Evolutionary conservation across 169 alveolate genomes (phyloP).

Genomic region (Blepharisma undulans): DNA sequence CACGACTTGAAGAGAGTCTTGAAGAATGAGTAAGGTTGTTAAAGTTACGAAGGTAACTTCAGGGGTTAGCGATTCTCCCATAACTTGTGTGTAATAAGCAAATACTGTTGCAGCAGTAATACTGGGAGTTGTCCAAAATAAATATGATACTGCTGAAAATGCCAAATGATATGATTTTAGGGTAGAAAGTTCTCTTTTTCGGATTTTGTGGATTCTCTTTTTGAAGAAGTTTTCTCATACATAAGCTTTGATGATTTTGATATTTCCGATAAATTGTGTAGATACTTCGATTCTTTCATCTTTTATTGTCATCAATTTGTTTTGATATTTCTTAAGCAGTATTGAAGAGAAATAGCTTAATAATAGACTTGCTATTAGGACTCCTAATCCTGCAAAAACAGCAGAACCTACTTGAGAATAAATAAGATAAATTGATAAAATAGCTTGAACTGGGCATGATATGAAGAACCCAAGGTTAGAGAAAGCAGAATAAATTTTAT

Average conservation of each 20-base stretch:
- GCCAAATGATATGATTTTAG: not conserved
- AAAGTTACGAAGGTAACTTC: slow-evolving; percentile 14
- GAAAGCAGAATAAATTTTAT: not conserved
- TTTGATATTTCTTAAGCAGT: not conserved
- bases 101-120: not conserved
- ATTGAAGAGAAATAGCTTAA: not conserved
- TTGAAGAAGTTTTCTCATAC: not conserved
- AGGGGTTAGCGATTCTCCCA: slow-evolving; percentile 4
- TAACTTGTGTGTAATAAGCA: not conserved
- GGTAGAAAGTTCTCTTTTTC: not conserved
- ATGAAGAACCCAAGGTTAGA: not conserved
- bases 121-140: not conserved
- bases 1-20: not conserved
- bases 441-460: not conserved
- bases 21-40: not conserved
- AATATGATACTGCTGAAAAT: not conserved
- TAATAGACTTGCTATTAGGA: not conserved
- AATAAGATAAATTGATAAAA: not conserved
- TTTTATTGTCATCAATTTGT: not conserved
- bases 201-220: not conserved
- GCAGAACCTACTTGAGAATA: slow-evolving; percentile 3
- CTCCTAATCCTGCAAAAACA: not conserved
- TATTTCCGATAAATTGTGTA: not conserved
- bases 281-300: not conserved
- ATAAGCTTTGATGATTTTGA: slow-evolving; percentile 26